Evolutionary conservation across 371 early-diverging fungal genomes (phyloP).

Genomic region (Mucor racemosus): DNA sequence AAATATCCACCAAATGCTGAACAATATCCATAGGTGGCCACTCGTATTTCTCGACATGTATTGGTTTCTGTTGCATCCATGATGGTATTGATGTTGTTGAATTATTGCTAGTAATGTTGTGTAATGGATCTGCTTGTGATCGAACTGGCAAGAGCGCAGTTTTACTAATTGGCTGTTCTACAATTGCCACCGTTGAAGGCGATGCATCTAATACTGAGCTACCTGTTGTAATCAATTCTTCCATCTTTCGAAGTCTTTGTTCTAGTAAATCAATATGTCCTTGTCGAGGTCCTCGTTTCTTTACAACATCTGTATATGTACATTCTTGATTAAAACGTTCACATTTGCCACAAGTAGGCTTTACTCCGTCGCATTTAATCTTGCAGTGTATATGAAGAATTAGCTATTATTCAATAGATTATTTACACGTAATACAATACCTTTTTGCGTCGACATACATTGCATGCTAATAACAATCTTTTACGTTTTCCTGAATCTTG

Average conservation of each 20-base stretch:
- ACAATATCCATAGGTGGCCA: conserved; percentile 17
- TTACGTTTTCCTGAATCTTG: conserved; percentile 29
- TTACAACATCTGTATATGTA: conserved; percentile 62
- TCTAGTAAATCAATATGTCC: conserved; percentile 71
- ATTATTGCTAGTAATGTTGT: background rate
- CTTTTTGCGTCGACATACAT: conserved; percentile 71
- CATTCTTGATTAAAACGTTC: conserved; percentile 57
- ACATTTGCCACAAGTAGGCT: conserved; percentile 77
- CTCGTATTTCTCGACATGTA: background rate
- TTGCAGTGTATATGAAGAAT: conserved; percentile 4
- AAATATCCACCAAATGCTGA: conserved; percentile 12
- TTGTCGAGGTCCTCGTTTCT: conserved; percentile 73
- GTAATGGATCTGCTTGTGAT: background rate
- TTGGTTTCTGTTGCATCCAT: background rate
- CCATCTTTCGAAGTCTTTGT: conserved; percentile 61
- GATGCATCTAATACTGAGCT: conserved; percentile 2
- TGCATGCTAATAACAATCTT: conserved; percentile 72
- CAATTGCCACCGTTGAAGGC: background rate
- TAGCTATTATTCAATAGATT: background rate
- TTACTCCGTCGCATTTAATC: conserved; percentile 72
- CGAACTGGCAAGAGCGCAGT: background rate
- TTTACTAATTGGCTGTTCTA: conserved; percentile 2
- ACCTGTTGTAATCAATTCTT: conserved; percentile 32
- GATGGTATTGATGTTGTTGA: background rate
- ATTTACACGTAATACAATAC: conserved; percentile 32